Evolutionary conservation across 78 protist genomes (phyloP).

Genomic region (Acrasis kona): DNA sequence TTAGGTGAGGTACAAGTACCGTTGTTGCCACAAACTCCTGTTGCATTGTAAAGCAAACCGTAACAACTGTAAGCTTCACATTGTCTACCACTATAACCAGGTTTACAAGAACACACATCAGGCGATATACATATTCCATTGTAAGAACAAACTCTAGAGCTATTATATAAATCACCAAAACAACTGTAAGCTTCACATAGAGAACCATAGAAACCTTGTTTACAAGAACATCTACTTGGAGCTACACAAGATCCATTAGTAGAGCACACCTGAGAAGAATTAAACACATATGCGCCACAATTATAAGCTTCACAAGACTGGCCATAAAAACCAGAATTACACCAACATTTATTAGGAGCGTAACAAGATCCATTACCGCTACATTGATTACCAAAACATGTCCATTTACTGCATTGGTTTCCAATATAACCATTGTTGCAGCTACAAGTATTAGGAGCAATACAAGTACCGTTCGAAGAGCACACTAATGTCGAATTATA

Average conservation of each 20-base stretch:
- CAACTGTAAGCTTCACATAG: not conserved
- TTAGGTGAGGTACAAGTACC: not conserved
- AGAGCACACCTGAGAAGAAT: not conserved
- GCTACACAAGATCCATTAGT: not conserved
- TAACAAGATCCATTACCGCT: not conserved
- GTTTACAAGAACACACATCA: not conserved
- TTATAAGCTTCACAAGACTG: not conserved
- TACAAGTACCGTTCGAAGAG: not conserved
- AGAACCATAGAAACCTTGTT: not conserved
- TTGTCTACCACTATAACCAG: not conserved
- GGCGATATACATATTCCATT: not conserved
- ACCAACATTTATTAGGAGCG: not conserved
- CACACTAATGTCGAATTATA: not conserved
- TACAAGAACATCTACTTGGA: not conserved
- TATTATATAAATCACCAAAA: not conserved
- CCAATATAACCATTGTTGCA: not conserved
- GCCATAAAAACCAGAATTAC: not conserved
- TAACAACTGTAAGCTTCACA: not conserved
- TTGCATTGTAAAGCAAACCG: not conserved
- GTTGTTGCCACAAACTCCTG: not conserved
- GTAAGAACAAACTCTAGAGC: not conserved
- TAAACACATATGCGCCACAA: not conserved
- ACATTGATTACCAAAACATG: not conserved
- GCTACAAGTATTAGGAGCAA: not conserved
- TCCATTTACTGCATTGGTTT: not conserved